A percentile compares a stretch with the other conserved stretches of the same genome.
These are phyloP conservation scores for Amoeboradix gromovi DNA, from an alignment of 371 early-diverging fungal genomes.

Conservation along the genomic window DNA sequence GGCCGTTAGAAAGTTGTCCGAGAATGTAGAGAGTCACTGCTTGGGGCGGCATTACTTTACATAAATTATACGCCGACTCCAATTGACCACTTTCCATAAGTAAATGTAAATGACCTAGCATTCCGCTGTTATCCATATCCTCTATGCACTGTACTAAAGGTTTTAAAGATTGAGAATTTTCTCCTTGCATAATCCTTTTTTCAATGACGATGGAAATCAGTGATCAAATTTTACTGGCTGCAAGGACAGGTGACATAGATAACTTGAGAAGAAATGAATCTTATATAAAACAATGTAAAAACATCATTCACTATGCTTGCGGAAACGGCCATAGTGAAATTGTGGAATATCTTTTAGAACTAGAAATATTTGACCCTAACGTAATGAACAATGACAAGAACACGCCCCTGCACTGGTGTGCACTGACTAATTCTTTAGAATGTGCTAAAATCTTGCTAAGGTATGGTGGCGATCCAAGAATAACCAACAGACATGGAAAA, in stretches of 20 bases:
- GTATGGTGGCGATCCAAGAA: background rate
- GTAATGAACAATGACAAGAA: background rate
- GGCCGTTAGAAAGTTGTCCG: background rate
- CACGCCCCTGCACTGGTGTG: background rate
- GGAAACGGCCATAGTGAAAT: background rate
- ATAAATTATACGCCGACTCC: background rate
- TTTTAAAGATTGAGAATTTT: no score
- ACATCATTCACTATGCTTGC: background rate
- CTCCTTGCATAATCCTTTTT: background rate
- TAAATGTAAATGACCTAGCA: background rate
- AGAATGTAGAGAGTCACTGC: background rate
- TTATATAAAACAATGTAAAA: background rate
- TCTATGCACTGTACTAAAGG: background rate
- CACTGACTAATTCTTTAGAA: background rate
- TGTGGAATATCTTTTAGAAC: background rate
- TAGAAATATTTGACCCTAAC: background rate
- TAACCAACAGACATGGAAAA: background rate
- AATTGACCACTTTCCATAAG: background rate
- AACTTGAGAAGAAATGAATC: background rate
- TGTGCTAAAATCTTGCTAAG: background rate
- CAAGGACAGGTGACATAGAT: background rate
- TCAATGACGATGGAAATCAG: no score
- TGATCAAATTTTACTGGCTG: background rate
- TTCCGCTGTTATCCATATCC: background rate
- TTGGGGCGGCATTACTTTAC: background rate